phyloP scores from a whole-genome alignment of 202 grass and related monocot genomes.

The Zoysia matrella region DNA sequence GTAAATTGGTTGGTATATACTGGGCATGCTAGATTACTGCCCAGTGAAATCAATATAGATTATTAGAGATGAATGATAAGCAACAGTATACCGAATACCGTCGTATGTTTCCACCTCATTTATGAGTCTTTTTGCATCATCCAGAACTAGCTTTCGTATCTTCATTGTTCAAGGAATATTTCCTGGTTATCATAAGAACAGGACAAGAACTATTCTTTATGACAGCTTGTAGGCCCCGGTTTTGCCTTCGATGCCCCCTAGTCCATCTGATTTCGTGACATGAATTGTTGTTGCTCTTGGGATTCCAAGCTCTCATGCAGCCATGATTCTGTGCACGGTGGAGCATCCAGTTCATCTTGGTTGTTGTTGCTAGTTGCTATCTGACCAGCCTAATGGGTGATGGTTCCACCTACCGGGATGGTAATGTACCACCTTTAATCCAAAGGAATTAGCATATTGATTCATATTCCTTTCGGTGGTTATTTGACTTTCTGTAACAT shows the following conservation, averaged over 20 bases:
- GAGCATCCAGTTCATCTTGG: slow-evolving; percentile 22
- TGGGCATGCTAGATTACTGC: slow-evolving; percentile 31
- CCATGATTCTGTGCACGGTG: background rate
- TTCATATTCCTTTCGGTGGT: background rate
- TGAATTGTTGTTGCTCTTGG: background rate
- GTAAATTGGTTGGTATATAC: slow-evolving; percentile 58
- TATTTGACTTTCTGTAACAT: background rate
- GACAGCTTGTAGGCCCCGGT: background rate
- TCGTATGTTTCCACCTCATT: slow-evolving; percentile 1
- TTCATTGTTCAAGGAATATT: slow-evolving; percentile 9
- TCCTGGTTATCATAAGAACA: background rate
- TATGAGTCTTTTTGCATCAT: slow-evolving; percentile 21
- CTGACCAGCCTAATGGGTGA: no score
- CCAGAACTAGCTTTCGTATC: slow-evolving; percentile 25
- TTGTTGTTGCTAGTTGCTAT: slow-evolving; percentile 13
- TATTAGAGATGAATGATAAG: slow-evolving; percentile 47
- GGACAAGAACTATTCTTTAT: background rate
- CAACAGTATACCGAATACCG: background rate
- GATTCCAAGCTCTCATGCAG: background rate
- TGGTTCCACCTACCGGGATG: no score
- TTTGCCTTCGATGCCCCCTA: background rate
- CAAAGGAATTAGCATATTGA: slow-evolving; percentile 2
- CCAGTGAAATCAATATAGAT: slow-evolving; percentile 42
- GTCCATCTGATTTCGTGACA: background rate
- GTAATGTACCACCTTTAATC: background rate